Conservation (phyloP, 345 rosid genomes). For the Brassica nigra region DNA sequence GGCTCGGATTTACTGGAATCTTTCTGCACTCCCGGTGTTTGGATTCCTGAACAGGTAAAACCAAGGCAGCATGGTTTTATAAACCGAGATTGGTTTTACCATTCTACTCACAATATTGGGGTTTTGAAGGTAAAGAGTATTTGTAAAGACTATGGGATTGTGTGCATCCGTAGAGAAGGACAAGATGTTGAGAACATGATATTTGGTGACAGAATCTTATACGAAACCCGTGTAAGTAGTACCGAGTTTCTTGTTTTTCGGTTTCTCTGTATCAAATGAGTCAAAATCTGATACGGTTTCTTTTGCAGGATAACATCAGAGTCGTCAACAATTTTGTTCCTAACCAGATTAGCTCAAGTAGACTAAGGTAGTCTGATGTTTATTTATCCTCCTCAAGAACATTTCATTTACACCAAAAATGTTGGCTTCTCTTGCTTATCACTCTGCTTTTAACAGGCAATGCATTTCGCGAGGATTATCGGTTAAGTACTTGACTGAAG, state of each 20-base stretch:
- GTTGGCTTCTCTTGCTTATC: not conserved
- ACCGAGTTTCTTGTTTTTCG: not conserved
- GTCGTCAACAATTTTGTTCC: constrained; percentile 65
- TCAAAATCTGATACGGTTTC: not conserved
- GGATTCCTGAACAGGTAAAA: constrained; percentile 87
- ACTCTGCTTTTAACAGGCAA: constrained; percentile 52
- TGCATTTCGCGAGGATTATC: constrained; percentile 77
- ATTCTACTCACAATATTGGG: not conserved
- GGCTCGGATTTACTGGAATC: constrained; percentile 90
- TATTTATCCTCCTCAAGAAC: constrained; percentile 4
- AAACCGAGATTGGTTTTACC: not conserved
- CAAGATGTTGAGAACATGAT: constrained; percentile 69
- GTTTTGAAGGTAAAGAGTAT: constrained; percentile 57
- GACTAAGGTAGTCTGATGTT: constrained; percentile 56
- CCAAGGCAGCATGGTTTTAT: not conserved
- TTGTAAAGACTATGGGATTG: constrained; percentile 77
- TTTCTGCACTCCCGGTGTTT: constrained; percentile 69
- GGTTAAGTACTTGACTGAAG: constrained; percentile 70
- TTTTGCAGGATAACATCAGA: constrained; percentile 61
- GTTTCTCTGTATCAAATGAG: not conserved
- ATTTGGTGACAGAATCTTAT: constrained; percentile 51
- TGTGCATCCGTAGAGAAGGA: constrained; percentile 86
- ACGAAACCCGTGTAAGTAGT: constrained; percentile 49
- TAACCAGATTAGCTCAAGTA: constrained; percentile 83
- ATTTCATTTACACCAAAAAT: not conserved